phyloP scores from a whole-genome alignment of 257 asterid genomes.

The Solanum tacnaense region DNA sequence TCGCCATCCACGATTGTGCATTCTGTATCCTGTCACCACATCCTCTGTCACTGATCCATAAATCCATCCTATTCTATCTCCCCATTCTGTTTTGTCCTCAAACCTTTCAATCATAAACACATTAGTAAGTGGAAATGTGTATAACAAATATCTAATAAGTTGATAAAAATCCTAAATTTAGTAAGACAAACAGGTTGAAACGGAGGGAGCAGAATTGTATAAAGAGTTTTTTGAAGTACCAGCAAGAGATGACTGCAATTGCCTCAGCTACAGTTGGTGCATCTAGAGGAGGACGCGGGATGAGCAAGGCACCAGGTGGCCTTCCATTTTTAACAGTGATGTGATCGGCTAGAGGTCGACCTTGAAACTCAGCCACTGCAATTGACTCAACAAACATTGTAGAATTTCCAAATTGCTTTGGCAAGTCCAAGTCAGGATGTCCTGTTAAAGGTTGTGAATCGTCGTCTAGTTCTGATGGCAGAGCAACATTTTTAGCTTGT shows the following conservation, averaged over 20 bases:
- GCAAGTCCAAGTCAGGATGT: conserved; percentile 72
- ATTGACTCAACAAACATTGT: conserved; percentile 73
- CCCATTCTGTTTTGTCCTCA: conserved; percentile 97
- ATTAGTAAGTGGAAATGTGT: background rate
- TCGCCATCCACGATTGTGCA: conserved; percentile 99
- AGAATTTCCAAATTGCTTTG: conserved; percentile 78
- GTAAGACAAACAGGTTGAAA: background rate
- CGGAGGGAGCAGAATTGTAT: background rate
- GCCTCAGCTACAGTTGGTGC: conserved; percentile 99
- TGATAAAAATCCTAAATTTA: background rate
- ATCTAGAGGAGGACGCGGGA: conserved; percentile 72
- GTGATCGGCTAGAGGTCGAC: conserved; percentile 91
- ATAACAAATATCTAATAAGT: background rate
- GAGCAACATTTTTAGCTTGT: conserved; percentile 18
- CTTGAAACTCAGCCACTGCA: conserved; percentile 87
- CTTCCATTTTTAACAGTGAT: conserved; percentile 77
- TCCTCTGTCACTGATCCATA: conserved; percentile 96
- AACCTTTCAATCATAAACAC: conserved; percentile 33
- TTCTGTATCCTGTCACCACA: conserved; percentile 94
- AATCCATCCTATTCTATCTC: conserved; percentile 94
- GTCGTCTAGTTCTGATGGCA: conserved; percentile 42
- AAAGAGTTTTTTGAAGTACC: conserved; percentile 25
- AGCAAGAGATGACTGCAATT: conserved; percentile 90
- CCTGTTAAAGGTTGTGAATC: conserved; percentile 40
- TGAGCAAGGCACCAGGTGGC: conserved; percentile 76